Conservation (phyloP, 2,329 filamentous ascomycete species). For the Eutypa lata region DNA sequence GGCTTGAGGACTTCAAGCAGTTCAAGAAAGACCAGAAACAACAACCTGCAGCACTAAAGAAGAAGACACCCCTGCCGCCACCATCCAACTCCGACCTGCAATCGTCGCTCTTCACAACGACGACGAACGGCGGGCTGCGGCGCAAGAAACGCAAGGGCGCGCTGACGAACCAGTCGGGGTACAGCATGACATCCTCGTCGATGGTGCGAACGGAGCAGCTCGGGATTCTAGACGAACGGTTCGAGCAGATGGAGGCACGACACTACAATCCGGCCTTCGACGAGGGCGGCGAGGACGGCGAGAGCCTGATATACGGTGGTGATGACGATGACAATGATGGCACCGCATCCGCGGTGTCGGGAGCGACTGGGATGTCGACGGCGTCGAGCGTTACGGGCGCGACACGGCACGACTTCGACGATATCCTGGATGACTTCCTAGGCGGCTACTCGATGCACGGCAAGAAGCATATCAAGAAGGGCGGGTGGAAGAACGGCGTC, state of each 20-base stretch:
- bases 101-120: constrained; percentile 70
- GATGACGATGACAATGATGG: constrained; percentile 45
- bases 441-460: constrained; percentile 68
- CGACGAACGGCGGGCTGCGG: constrained; percentile 70
- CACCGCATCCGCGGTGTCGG: constrained; percentile 37
- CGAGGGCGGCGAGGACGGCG: constrained; percentile 56
- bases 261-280: constrained; percentile 52
- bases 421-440: constrained; percentile 90
- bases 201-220: constrained; percentile 85
- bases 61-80: background rate
- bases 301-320: constrained; percentile 29
- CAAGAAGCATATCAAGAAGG: constrained; percentile 75
- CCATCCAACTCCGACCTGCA: constrained; percentile 62
- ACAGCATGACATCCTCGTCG: constrained; percentile 89
- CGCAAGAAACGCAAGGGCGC: constrained; percentile 95
- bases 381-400: constrained; percentile 67
- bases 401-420: constrained; percentile 76
- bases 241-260: constrained; percentile 84
- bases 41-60: constrained; percentile 33
- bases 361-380: constrained; percentile 57
- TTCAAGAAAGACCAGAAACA: constrained; percentile 79
- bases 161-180: constrained; percentile 79
- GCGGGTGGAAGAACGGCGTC: constrained; percentile 75
- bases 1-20: constrained; percentile 89
- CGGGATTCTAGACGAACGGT: constrained; percentile 80